Conservation (phyloP, 1,284 basidiomycete genomes). For the Ustilago shanxiensis region DNA sequence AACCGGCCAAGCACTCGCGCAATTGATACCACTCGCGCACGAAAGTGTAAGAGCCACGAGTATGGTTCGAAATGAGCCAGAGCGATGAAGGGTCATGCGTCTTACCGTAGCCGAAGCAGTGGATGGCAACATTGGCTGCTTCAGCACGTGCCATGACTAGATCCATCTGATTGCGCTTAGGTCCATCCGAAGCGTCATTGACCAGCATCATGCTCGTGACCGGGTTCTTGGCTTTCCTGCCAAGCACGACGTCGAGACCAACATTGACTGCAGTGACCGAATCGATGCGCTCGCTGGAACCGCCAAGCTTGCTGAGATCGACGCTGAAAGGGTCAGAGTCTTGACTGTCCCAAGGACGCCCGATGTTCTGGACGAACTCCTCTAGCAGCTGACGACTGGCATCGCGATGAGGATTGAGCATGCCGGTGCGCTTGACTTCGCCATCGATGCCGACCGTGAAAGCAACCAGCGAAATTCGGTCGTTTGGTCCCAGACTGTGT, state of each 20-base stretch:
- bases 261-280: constrained; percentile 65
- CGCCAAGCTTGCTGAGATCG: constrained; percentile 57
- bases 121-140: constrained; percentile 93
- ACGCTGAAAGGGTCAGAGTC: constrained; percentile 57
- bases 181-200: constrained; percentile 88
- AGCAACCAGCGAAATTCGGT: constrained; percentile 61
- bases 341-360: constrained; percentile 55
- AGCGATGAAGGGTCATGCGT: constrained; percentile 97
- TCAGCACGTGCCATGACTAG: constrained; percentile 94
- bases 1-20: constrained; percentile 63
- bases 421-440: constrained; percentile 56
- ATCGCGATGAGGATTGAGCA: constrained; percentile 56
- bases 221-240: constrained; percentile 90
- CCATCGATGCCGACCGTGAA: constrained; percentile 59
- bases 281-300: constrained; percentile 60
- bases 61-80: constrained; percentile 98
- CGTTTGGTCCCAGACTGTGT: constrained; percentile 59
- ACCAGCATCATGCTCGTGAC: constrained; percentile 90
- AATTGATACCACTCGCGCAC: constrained; percentile 66
- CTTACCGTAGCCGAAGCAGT: constrained; percentile 95
- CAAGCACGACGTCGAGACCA: constrained; percentile 85
- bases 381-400: constrained; percentile 46
- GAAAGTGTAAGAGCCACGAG: constrained; percentile 89
- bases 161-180: constrained; percentile 97
- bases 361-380: constrained; percentile 58